phyloP scores from a whole-genome alignment of 148 eudicot genomes.

The Camellia japonica region DNA sequence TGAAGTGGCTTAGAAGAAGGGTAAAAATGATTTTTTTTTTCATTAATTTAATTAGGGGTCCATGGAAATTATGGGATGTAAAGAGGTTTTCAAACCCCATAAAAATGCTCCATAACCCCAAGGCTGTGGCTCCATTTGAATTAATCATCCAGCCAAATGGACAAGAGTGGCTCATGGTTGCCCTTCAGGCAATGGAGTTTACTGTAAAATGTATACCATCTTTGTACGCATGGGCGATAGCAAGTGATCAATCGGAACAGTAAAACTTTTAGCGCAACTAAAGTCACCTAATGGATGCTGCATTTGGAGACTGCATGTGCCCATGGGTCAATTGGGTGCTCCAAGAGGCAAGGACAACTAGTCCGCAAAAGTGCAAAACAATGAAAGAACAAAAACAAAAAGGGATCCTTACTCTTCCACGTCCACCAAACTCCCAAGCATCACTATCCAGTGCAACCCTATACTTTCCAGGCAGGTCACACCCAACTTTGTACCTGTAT shows the following conservation, averaged over 20 bases:
- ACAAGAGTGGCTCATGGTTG: neutral
- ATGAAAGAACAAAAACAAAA: neutral
- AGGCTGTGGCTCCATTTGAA: neutral
- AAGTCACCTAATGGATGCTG: neutral
- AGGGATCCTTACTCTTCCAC: conserved; percentile 74
- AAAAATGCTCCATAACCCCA: no score
- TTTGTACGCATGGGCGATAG: neutral
- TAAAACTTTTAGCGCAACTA: neutral
- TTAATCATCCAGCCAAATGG: neutral
- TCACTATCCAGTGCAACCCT: conserved; percentile 96
- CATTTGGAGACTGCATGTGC: neutral
- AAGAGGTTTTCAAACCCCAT: no score
- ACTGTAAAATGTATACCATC: neutral
- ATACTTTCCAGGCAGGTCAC: conserved; percentile 96
- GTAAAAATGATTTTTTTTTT: neutral
- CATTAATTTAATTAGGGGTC: neutral
- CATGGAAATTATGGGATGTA: neutral
- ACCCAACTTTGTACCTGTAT: conserved; percentile 88
- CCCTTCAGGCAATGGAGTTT: neutral
- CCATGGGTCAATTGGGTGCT: neutral
- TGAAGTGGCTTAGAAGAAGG: neutral
- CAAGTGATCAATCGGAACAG: neutral
- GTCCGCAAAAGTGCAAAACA: neutral
- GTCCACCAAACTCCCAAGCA: conserved; percentile 91
- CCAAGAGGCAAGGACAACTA: neutral